Conservation (phyloP, 331 rosid species). For the Telfairia occidentalis region DNA sequence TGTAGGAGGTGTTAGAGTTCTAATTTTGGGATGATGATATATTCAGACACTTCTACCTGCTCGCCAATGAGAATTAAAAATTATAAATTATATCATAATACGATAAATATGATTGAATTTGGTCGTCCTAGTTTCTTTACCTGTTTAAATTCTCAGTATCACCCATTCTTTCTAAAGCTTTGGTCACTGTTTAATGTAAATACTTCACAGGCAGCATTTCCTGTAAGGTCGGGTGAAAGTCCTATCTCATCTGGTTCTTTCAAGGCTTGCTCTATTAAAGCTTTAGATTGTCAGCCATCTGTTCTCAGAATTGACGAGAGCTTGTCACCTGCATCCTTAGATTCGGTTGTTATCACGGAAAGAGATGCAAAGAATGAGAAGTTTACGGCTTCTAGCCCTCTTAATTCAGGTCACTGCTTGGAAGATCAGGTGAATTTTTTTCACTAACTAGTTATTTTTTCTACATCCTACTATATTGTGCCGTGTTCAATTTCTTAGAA, state of each 20-base stretch:
- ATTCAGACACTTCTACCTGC: background rate
- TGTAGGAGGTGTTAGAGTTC: background rate
- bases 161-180: conserved; percentile 1
- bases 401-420: conserved; percentile 52
- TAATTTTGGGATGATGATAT: background rate
- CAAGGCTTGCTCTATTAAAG: conserved; percentile 46
- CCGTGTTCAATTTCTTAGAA: background rate
- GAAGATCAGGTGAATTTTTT: conserved; percentile 60
- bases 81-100: background rate
- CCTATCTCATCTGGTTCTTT: conserved; percentile 63
- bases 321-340: conserved; percentile 78
- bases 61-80: background rate
- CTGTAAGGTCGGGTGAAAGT: conserved; percentile 68
- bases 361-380: conserved; percentile 64
- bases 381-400: conserved; percentile 44
- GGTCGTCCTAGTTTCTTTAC: background rate
- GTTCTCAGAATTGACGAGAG: conserved; percentile 59
- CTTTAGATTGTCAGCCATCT: conserved; percentile 50
- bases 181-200: background rate
- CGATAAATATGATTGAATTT: background rate
- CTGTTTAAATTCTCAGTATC: background rate
- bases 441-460: background rate
- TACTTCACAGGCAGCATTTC: conserved; percentile 47
- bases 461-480: background rate
- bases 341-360: conserved; percentile 76